Base-by-base conservation (phyloP, 768 basidiomycete species). In the Neoboletus brunneissimus region DNA sequence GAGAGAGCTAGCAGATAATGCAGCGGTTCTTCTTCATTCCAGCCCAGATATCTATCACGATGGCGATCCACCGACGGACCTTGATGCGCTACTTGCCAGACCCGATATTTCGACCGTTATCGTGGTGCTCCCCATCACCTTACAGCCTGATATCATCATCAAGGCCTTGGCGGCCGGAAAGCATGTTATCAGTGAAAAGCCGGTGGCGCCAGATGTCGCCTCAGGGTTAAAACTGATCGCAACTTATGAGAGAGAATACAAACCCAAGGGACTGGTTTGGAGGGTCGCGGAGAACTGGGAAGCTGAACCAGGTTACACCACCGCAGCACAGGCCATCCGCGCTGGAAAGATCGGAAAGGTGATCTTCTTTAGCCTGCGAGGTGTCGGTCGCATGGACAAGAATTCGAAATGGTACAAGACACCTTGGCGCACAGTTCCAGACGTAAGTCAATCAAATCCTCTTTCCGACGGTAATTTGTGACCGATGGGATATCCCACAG, bases 171-270 rank as follows among this genome's bases (percentile, higher is more conserved):
- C 76, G 1, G 88, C 89, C 3, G 89, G 92, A 27, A 96, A 95
- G 73, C 89, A 94, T 67, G 91, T 95, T 48, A 67, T 94, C 57
- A 88, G 87, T 70, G 93, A 96, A 77, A 95, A 95, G 67, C 94
- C 94, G 7, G 79, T 94, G 15, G 90, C 85, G 4, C 77, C 85
- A 41, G 86, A 88, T 63, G 83, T 93, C 44, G 77, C 78, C 29
- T 73, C 75, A 3, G 92, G 88, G 0, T 71, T 83, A 45, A 75
- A 76, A 57, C 76, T 94, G 48, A 86, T 94, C 67, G 75, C 79
- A 35, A 77, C 75, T 38, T 94, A 91, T 70, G 81, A 89, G 61
- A 68, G 71, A 51, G 73, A 76, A 48, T 91, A 84, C 74, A 84
- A 83, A 68, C 76, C 79, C 11, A 85, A 85, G 64, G 86, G 85